Percentiles rank a stretch among this genome's conserved stretches.
These are phyloP conservation scores for Eucalyptus regnans DNA, from an alignment of 345 rosid genomes.

Conservation along the genomic window DNA sequence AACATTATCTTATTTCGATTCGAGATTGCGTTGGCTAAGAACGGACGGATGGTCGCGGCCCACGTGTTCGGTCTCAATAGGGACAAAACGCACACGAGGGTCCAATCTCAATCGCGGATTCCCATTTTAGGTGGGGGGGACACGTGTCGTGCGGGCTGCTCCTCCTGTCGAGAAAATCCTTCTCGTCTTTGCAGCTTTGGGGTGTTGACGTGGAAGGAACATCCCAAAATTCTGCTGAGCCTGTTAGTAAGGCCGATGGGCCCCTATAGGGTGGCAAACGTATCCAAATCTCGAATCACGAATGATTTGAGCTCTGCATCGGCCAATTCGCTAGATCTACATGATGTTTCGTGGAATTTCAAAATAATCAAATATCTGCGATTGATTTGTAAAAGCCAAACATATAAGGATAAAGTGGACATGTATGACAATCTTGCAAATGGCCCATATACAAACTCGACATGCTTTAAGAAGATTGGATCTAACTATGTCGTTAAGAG, in stretches of 20 bases:
- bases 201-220: neutral
- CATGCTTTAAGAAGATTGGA: neutral
- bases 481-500: neutral
- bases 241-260: neutral
- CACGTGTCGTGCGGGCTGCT: neutral
- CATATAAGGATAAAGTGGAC: fast-evolving
- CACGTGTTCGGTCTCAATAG: neutral
- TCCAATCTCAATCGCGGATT: neutral
- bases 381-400: neutral
- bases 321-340: neutral
- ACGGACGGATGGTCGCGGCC: neutral
- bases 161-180: neutral
- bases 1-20: neutral
- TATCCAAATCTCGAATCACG: neutral
- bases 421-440: neutral
- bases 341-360: neutral
- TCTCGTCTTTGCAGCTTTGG: neutral
- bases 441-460: fast-evolving
- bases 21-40: neutral
- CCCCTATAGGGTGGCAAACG: neutral
- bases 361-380: neutral
- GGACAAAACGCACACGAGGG: neutral
- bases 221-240: neutral
- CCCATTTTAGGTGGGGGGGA: neutral
- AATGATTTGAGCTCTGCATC: neutral